phyloP scores from a whole-genome alignment of 805 yeast genomes.

The Saccharomycopsis schoenii region DNA sequence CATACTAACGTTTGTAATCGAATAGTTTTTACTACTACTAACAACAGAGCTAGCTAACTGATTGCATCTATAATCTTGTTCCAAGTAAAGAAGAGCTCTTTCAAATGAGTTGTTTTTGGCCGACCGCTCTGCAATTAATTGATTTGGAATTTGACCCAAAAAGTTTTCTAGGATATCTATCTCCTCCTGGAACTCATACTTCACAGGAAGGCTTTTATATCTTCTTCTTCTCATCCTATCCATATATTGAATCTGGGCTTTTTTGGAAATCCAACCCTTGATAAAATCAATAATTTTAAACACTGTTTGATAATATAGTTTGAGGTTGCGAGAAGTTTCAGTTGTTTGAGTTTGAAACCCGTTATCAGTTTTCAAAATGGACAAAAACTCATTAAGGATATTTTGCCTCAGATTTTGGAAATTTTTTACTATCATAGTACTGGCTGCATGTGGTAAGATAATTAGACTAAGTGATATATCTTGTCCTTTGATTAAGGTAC shows the following conservation, averaged over 20 bases:
- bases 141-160: conserved; percentile 50
- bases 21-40: conserved; percentile 23
- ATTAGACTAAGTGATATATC: conserved; percentile 62
- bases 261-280: conserved; percentile 56
- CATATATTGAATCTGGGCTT: conserved; percentile 25
- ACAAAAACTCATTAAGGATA: conserved; percentile 48
- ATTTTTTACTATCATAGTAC: conserved; percentile 47
- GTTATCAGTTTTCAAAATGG: conserved; percentile 42
- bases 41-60: background rate
- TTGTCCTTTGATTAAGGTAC: conserved; percentile 56
- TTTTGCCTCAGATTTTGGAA: conserved; percentile 32
- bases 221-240: conserved; percentile 22
- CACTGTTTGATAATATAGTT: conserved; percentile 59
- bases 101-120: conserved; percentile 80
- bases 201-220: conserved; percentile 12
- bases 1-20: conserved; percentile 24
- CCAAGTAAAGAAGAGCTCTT: conserved; percentile 77
- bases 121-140: conserved; percentile 65
- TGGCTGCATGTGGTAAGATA: conserved; percentile 65
- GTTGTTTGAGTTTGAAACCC: conserved; percentile 32
- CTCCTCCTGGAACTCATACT: conserved; percentile 22
- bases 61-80: conserved; percentile 50
- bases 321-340: conserved; percentile 49
- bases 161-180: conserved; percentile 35
- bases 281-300: conserved; percentile 78